phyloP scores from a whole-genome alignment of 2,329 filamentous ascomycete species.

The Penicillium sclerotiorum region DNA sequence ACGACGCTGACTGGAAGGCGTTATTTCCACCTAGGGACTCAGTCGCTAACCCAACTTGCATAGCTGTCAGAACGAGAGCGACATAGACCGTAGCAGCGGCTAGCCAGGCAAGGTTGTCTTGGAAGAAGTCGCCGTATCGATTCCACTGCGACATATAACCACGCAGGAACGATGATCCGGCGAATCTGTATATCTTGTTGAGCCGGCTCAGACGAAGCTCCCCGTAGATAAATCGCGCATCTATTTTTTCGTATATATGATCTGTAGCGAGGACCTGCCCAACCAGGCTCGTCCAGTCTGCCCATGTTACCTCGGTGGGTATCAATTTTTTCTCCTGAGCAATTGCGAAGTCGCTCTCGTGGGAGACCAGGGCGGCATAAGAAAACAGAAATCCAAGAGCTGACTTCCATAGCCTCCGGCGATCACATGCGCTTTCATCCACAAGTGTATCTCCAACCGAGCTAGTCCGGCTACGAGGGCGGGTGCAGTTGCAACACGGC shows the following conservation, averaged over 20 bases:
- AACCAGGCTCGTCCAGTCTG: not conserved
- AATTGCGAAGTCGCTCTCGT: slow-evolving; percentile 1
- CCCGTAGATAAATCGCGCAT: not conserved
- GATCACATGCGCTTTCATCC: not conserved
- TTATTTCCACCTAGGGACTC: slow-evolving; percentile 28
- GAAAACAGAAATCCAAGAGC: not conserved
- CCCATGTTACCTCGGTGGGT: not conserved
- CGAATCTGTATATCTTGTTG: slow-evolving; percentile 3
- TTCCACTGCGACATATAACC: slow-evolving; percentile 10
- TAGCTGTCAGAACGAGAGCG: slow-evolving; percentile 33
- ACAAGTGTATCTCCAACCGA: not conserved
- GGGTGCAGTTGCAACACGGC: not conserved
- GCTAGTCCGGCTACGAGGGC: not conserved
- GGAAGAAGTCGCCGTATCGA: slow-evolving; percentile 22
- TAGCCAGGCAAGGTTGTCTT: slow-evolving; percentile 26
- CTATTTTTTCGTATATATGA: not conserved
- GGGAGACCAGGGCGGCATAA: not conserved
- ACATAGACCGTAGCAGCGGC: slow-evolving; percentile 28
- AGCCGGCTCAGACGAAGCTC: not conserved
- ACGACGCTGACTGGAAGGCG: slow-evolving; percentile 48
- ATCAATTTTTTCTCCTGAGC: slow-evolving; percentile 1
- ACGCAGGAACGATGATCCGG: slow-evolving; percentile 1
- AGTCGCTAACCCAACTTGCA: slow-evolving; percentile 38
- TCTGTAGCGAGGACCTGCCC: not conserved
- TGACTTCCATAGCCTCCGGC: not conserved